Conservation (phyloP, 768 basidiomycete genomes). For the Saitozyma sp. region DNA sequence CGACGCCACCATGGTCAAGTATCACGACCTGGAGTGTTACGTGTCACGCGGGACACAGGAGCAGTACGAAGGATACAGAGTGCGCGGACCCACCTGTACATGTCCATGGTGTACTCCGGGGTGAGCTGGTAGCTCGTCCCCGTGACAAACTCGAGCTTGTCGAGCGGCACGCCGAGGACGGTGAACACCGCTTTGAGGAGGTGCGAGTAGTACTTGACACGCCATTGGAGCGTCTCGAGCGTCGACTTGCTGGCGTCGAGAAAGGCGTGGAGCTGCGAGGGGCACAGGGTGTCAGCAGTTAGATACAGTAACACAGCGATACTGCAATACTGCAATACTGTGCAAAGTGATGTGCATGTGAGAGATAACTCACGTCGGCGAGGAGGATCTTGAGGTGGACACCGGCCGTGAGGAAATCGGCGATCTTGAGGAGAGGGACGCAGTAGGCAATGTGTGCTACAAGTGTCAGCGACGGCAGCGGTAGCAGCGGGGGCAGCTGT, state of each 20-base stretch:
- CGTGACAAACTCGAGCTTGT: conserved; percentile 76
- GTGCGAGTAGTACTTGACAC: conserved; percentile 86
- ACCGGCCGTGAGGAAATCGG: conserved; percentile 91
- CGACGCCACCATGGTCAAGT: background rate
- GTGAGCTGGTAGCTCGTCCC: conserved; percentile 93
- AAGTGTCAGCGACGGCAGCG: background rate
- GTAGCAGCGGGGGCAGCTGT: background rate
- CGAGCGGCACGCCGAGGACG: conserved; percentile 85
- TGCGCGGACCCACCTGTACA: conserved; percentile 62
- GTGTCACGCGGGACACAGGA: background rate
- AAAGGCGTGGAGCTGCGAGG: conserved; percentile 75
- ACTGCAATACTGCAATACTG: background rate
- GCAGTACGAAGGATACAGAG: background rate
- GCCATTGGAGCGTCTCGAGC: conserved; percentile 79
- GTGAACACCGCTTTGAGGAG: conserved; percentile 79
- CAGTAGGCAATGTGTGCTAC: conserved; percentile 97
- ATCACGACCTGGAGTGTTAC: too few species aligned
- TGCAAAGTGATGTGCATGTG: conserved; percentile 1
- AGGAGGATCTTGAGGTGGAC: conserved; percentile 82
- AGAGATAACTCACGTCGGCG: conserved; percentile 60
- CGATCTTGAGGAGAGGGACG: conserved; percentile 89
- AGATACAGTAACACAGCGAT: background rate
- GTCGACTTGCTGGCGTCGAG: conserved; percentile 97
- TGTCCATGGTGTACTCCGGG: conserved; percentile 88
- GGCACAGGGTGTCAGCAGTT: conserved; percentile 8